These are phyloP conservation scores for Oryza meyeriana DNA, from an alignment of 176 grass and related monocot species.

Conservation along the genomic window DNA sequence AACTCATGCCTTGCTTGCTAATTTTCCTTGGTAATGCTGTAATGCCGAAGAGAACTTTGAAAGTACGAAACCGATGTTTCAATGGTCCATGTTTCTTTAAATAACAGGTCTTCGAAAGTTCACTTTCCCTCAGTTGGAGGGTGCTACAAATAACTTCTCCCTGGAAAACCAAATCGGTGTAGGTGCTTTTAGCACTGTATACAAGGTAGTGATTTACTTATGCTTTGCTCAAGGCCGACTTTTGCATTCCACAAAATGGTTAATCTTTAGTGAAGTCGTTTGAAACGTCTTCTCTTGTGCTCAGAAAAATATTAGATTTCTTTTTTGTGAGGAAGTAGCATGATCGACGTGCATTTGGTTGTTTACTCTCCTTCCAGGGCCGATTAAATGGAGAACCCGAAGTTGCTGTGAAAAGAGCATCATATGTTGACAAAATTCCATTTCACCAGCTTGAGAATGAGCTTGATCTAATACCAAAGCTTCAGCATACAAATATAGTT, in stretches of 20 bases:
- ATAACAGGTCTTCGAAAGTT: background rate
- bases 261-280: background rate
- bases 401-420: conserved; percentile 3
- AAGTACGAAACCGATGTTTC: too few relatives aligned
- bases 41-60: too few relatives aligned
- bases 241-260: background rate
- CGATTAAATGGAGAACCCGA: background rate
- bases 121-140: background rate
- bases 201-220: background rate
- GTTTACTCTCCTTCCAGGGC: background rate
- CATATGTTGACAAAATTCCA: background rate
- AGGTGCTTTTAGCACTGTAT: background rate
- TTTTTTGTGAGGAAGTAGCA: background rate
- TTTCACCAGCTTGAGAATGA: background rate
- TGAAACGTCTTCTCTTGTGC: too few relatives aligned
- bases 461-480: background rate
- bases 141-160: background rate
- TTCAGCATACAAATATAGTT: background rate
- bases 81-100: background rate
- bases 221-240: background rate
- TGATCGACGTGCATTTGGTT: background rate
- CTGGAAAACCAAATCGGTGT: background rate
- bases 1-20: background rate
- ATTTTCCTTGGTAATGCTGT: background rate
- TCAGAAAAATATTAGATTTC: too few relatives aligned